These are phyloP conservation scores for Solidago caesia DNA, from an alignment of 129 eudicot species.

Conservation along the genomic window DNA sequence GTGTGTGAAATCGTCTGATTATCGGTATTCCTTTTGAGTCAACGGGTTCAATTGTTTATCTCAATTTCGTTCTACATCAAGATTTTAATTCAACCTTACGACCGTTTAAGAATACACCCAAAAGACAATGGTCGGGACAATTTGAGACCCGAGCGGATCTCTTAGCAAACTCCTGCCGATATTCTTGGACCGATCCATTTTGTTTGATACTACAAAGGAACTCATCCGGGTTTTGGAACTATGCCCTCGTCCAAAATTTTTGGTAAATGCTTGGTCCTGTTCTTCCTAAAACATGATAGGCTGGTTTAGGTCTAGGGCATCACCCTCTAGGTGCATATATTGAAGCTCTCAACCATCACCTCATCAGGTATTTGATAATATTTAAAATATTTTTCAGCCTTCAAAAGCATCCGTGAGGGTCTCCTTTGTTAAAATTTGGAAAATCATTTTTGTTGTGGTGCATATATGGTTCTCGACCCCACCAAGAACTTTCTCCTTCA, in stretches of 20 bases:
- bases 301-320: slow-evolving; percentile 8
- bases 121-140: neutral
- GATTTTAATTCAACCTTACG: neutral
- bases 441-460: too few species aligned
- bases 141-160: slow-evolving; percentile 6
- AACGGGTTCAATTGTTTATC: too few species aligned
- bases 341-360: too few species aligned
- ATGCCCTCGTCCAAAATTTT: neutral
- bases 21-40: too few species aligned
- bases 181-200: neutral
- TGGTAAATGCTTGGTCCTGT: neutral
- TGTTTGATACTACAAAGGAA: neutral
- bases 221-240: slow-evolving; percentile 1
- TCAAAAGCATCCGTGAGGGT: slow-evolving; percentile 10
- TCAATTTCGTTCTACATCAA: too few species aligned
- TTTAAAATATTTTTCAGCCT: slow-evolving; percentile 18
- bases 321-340: slow-evolving; percentile 28
- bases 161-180: neutral
- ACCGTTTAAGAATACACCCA: neutral
- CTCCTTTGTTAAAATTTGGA: slow-evolving; percentile 12
- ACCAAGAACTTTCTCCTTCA: neutral
- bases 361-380: too few species aligned
- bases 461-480: neutral
- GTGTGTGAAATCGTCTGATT: too few species aligned
- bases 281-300: slow-evolving; percentile 11